Conservation (phyloP, 2,329 filamentous ascomycete species). For the Shiraia bambusicola region DNA sequence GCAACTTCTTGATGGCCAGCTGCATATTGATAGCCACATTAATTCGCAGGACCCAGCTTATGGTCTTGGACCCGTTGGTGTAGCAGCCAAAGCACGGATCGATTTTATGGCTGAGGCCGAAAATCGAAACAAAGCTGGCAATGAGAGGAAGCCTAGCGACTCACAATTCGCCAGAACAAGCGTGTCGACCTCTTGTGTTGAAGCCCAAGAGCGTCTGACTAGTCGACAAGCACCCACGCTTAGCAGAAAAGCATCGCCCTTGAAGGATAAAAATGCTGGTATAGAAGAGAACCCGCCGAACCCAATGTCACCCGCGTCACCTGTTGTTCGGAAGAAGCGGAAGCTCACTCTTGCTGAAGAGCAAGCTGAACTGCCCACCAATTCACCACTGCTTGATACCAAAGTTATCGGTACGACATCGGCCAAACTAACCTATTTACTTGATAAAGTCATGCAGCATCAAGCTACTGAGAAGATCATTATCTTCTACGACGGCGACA, state of each 20-base stretch:
- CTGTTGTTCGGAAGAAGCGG: conserved; percentile 29
- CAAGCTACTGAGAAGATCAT: conserved; percentile 80
- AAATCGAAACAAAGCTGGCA: conserved; percentile 9
- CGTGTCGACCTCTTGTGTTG: conserved; percentile 45
- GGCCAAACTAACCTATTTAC: conserved; percentile 81
- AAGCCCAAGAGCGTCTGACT: conserved; percentile 38
- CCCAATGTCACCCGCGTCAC: conserved; percentile 9
- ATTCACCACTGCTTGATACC: conserved; percentile 60
- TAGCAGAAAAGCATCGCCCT: conserved; percentile 23
- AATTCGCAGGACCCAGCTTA: conserved; percentile 25
- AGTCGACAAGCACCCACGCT: conserved; percentile 27
- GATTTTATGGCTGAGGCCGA: conserved; percentile 27
- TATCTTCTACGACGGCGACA: conserved; percentile 88
- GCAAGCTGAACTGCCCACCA: conserved; percentile 33
- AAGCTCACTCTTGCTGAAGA: conserved; percentile 37
- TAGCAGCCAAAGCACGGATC: conserved; percentile 29
- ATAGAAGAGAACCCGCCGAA: neutral
- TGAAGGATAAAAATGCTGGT: conserved; percentile 13
- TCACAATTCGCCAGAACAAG: conserved; percentile 38
- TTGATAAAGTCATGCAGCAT: conserved; percentile 69
- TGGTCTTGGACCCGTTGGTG: conserved; percentile 31
- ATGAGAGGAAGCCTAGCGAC: conserved; percentile 3
- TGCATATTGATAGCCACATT: conserved; percentile 51
- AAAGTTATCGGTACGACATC: conserved; percentile 78
- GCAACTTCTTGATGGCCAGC: conserved; percentile 58